These are phyloP conservation scores for Ceratocystis eucalypticola DNA, from an alignment of 2,329 filamentous ascomycete species.

Conservation along the genomic window DNA sequence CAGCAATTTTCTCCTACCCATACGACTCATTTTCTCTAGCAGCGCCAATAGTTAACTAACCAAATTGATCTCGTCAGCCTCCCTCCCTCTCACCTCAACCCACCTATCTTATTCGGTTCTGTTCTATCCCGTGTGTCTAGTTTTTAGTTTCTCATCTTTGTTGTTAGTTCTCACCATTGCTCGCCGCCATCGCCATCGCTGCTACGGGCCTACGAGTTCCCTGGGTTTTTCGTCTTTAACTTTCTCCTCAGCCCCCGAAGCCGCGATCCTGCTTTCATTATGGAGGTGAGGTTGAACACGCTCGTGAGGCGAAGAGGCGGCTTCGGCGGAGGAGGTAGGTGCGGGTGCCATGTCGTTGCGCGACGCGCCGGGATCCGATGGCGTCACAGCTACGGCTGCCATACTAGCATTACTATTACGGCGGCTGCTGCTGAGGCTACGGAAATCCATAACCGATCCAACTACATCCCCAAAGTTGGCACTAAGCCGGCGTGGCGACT, in stretches of 20 bases:
- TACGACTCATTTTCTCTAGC: too few species aligned
- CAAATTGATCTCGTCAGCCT: too few species aligned
- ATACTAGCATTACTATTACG: conserved; percentile 19
- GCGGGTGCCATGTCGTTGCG: conserved; percentile 6
- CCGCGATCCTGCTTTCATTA: conserved; percentile 13
- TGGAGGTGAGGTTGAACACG: conserved; percentile 18
- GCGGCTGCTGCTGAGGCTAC: conserved; percentile 16
- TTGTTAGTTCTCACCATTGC: neutral
- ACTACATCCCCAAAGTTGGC: conserved; percentile 7
- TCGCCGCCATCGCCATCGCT: neutral
- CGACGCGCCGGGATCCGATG: neutral
- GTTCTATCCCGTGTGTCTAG: neutral
- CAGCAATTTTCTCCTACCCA: neutral
- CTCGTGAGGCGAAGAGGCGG: conserved; percentile 13
- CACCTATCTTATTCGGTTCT: neutral
- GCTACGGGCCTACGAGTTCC: neutral
- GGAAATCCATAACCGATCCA: neutral
- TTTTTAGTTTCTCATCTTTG: neutral
- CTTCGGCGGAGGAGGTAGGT: conserved; percentile 13
- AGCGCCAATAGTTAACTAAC: too few species aligned
- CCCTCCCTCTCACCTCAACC: neutral
- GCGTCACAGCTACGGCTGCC: neutral
- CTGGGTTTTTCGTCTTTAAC: conserved; percentile 2
- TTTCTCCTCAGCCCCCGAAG: conserved; percentile 11
- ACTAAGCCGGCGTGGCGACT: conserved; percentile 4